Base-by-base conservation (phyloP, 805 yeast genomes). In the Metschnikowia borealis region DNA sequence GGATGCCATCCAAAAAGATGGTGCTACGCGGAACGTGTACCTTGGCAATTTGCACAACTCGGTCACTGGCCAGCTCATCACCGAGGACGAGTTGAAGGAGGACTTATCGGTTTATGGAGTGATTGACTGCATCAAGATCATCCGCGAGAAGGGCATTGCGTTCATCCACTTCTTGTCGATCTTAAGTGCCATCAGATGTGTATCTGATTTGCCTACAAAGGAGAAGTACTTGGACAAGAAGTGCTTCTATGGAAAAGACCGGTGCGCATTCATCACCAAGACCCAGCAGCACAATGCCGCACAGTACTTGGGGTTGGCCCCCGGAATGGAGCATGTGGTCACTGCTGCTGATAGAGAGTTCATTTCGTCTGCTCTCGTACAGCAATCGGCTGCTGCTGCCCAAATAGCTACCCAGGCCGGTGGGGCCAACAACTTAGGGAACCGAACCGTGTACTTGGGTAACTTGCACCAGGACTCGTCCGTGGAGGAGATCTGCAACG, bases 231-330 rank as follows among this genome's bases (percentile, higher is more conserved):
- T 78, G 50, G 85, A 83, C 56, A 82, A 86, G 51, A 89, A 88
- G 66, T 86, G 95, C 38, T 88, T 82, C 61, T 91, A 89, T 63
- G 98, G 97, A 53, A 91, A 90, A 66, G 98, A 92, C 68, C 78
- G 98, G 68, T 88, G 94, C 73, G 96, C 97, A 2, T 89, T 89
- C 62, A 88, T 92, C 41, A 89, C 97, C 23, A 89, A 89, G 66
- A 87, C 97, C 15, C 97, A 94, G 69, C 96, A 90, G 69, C 97
- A 91, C 64, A 90, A 92, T 65, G 98, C 97, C 17, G 96, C 97
- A 3, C 96, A 91, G 66, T 92, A 89, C 64, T 71, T 92, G 49
- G 97, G 97, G 1, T 75, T 90, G 53, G 89, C 94, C 40, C 96
- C 96, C 17, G 94, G 95, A 29, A 81, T 85, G 78, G 96, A 87